Base-by-base conservation (phyloP, 768 basidiomycete genomes). In the Galerina sulciceps region DNA sequence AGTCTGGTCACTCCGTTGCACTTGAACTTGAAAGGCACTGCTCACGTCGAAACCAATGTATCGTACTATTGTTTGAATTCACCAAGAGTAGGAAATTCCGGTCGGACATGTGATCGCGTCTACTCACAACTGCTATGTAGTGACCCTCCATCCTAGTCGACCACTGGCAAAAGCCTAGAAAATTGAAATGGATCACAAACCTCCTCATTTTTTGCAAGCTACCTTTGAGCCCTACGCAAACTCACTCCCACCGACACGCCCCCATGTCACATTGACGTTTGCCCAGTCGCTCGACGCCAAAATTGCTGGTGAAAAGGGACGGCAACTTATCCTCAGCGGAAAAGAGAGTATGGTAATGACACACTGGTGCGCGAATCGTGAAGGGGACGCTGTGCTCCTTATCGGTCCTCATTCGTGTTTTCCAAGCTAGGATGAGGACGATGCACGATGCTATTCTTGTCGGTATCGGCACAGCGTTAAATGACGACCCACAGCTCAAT, bases 401-500 rank as follows among this genome's bases (percentile, higher is more conserved):
- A 36, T 10, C 14, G 9, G n/a, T 23, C 3, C 52, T 23, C 10
- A 23, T 57, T 14, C 13, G 18, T 40, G n/a, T 49, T 10, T 26
- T 15, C 14, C 6, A 58, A 45, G 46, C n/a, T 38, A 96, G 95
- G 88, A 86, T 99, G 85, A 80, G 96, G 61, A 81, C 93, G 0
- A 85, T 93, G 82, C 96, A 99, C 73, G 93, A 97, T 66, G 94
- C 84, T 9, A 98, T 99, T 59, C 76, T 99, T 13, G 81, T 99
- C 43, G 96, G 96, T 2, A 85, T 95, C 37, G 92, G 91, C 8
- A 99, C 96, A 0, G 87, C 93, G 18, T 74, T 94, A 44, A 93
- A 94, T 59, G 96, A 99, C 67, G 82, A 99, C 70, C 96, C 96
- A 4, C 91, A 97, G 67, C 79, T 99, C n/a, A 96, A 96, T 65